Evolutionary conservation across 768 basidiomycete genomes (phyloP).

Genomic region (Rubroboletus pulcherrimus): DNA sequence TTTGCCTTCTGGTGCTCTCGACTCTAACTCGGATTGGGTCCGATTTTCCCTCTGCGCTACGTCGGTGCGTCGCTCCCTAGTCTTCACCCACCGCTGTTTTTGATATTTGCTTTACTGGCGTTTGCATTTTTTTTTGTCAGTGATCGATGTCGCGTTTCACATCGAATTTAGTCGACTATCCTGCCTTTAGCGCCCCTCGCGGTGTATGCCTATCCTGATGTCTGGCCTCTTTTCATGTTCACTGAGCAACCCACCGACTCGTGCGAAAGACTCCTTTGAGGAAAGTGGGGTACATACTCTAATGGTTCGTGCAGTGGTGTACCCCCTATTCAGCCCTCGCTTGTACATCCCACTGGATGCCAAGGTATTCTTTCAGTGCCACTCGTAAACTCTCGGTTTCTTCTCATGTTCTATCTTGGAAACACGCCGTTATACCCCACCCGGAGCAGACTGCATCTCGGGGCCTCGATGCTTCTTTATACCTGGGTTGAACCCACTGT

Average conservation of each 20-base stretch:
- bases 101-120: background rate
- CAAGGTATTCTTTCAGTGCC: background rate
- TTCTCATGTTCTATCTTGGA: background rate
- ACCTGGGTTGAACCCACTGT: constrained; percentile 1
- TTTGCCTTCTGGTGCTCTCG: background rate
- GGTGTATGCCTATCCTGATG: background rate
- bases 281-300: background rate
- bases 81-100: background rate
- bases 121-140: background rate
- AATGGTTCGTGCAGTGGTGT: background rate
- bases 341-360: background rate
- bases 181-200: background rate
- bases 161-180: background rate
- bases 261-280: background rate
- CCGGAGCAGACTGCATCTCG: constrained; percentile 1
- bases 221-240: constrained; percentile 1
- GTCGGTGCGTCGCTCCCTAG: background rate
- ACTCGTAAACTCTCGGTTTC: background rate
- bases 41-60: background rate
- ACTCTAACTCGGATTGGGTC: background rate
- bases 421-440: background rate
- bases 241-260: background rate
- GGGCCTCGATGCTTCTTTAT: background rate
- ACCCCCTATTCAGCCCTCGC: background rate
- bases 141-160: background rate